A percentile compares a stretch with the other conserved stretches of the same genome.
These are phyloP conservation scores for Liriodendron chinense DNA, from an alignment of 164 flowering plant species.

Conservation along the genomic window DNA sequence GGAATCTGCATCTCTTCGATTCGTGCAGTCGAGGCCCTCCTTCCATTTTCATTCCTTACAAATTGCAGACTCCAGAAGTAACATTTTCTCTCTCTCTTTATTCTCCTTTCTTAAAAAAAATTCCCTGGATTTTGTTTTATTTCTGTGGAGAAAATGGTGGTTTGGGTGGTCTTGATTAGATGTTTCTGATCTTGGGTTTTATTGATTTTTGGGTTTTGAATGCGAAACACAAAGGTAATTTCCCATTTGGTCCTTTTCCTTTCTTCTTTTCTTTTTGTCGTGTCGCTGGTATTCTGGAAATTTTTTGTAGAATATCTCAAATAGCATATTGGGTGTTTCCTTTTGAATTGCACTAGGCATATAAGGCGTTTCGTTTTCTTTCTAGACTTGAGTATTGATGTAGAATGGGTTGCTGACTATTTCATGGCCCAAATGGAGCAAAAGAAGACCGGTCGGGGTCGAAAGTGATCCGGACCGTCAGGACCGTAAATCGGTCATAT, in stretches of 20 bases:
- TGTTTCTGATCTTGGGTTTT: not conserved
- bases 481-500: no score
- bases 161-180: not conserved
- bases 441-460: no score
- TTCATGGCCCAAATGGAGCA: no score
- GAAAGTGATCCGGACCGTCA: no score
- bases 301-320: not conserved
- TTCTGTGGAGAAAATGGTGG: not conserved
- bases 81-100: not conserved
- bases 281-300: not conserved
- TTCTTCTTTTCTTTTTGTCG: no score
- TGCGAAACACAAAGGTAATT: not conserved
- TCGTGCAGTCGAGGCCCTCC: conserved; percentile 58
- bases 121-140: not conserved
- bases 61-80: conserved; percentile 57
- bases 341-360: not conserved
- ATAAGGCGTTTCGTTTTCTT: no score
- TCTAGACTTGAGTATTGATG: no score
- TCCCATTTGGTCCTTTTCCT: not conserved
- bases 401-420: no score
- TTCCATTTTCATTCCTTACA: conserved; percentile 59
- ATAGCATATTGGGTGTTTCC: not conserved
- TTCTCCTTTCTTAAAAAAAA: no score
- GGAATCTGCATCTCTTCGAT: conserved; percentile 39
- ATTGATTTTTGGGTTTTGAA: not conserved